phyloP scores from a whole-genome alignment of 495 filamentous ascomycete genomes.

The Lasiosphaeria miniovina region DNA sequence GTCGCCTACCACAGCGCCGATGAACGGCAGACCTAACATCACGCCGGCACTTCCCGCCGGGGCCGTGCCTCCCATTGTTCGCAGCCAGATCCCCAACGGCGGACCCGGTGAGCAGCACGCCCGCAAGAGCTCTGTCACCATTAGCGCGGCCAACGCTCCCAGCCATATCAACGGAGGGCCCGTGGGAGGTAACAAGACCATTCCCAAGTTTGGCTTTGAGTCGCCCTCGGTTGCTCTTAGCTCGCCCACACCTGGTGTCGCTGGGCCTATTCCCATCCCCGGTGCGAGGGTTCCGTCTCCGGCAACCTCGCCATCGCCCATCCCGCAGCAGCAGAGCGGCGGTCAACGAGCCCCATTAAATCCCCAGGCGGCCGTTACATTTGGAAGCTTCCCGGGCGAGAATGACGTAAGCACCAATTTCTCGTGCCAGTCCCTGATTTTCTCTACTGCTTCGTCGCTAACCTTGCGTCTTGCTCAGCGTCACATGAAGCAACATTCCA shows the following conservation, averaged over 20 bases:
- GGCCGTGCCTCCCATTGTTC: constrained; percentile 53
- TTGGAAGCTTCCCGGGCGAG: constrained; percentile 79
- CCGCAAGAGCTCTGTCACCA: constrained; percentile 82
- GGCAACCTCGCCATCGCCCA: constrained; percentile 79
- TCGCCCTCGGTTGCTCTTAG: constrained; percentile 68
- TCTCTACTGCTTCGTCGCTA: not conserved
- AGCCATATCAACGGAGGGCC: constrained; percentile 73
- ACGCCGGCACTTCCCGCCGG: constrained; percentile 63
- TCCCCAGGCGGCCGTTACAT: constrained; percentile 64
- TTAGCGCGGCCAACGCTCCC: constrained; percentile 68
- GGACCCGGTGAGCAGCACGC: constrained; percentile 59
- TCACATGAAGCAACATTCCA: constrained; percentile 51
- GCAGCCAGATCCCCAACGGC: constrained; percentile 56
- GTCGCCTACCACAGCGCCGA: constrained; percentile 63
- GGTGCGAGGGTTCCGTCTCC: constrained; percentile 66
- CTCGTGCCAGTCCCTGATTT: constrained; percentile 1
- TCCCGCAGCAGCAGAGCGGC: constrained; percentile 82
- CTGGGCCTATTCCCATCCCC: constrained; percentile 65
- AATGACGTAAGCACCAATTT: constrained; percentile 58
- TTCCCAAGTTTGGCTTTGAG: constrained; percentile 75
- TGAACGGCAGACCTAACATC: constrained; percentile 79
- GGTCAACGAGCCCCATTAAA: constrained; percentile 74
- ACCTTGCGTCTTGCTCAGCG: constrained; percentile 37
- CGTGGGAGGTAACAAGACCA: constrained; percentile 51
- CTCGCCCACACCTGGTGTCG: constrained; percentile 51